Base-by-base conservation (phyloP, 2,329 filamentous ascomycete species). In the Elsinoe arachidis region DNA sequence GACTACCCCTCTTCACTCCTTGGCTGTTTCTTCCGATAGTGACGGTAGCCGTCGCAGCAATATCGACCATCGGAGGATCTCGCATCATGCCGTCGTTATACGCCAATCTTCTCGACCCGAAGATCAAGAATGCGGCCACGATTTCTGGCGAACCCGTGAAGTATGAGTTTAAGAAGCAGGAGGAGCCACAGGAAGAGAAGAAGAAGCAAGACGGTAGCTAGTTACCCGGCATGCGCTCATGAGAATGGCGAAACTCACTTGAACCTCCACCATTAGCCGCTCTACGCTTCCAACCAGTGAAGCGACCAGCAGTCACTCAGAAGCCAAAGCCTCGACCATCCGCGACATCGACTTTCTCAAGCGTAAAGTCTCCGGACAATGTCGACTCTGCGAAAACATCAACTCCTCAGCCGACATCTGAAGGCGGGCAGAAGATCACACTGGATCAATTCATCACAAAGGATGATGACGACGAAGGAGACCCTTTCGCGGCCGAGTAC, bases 201-300 rank as follows among this genome's bases (percentile, higher is more conserved):
- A 60, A 90, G 72, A 78, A 80, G 71, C 68, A 76, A 75, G 74
- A 82, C 74, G 83, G 83, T 86, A 84, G 72, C 74, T 74, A 70
- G 66, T 57, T 61, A 64, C 65, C 58, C 61, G 38, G 54, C 55
- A 59, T 55, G 30, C 55, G 67, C 61, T 64, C 41, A 68, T 63
- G 62, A 62, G 62, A 68, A 70, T 69, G 73, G 71, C 64, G 57
- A 44, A 63, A 65, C 79, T 82, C 73, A 81, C 75, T 70, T 72
- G 66, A 71, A 61, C 66, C 63, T 56, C 64, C 63, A 62, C 60
- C 64, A 63, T 64, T 72, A 80, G 78, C 81, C 70, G 83, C 87
- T 66, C 78, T 95, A 61, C 86, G 87, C 70, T 95, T 95, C 75
- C 89, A 95, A 70, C 90, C 90, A 54, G 90, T 90, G 63, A 88